These are phyloP conservation scores for Pholiota conissans DNA, from an alignment of 768 basidiomycete genomes.

Conservation along the genomic window DNA sequence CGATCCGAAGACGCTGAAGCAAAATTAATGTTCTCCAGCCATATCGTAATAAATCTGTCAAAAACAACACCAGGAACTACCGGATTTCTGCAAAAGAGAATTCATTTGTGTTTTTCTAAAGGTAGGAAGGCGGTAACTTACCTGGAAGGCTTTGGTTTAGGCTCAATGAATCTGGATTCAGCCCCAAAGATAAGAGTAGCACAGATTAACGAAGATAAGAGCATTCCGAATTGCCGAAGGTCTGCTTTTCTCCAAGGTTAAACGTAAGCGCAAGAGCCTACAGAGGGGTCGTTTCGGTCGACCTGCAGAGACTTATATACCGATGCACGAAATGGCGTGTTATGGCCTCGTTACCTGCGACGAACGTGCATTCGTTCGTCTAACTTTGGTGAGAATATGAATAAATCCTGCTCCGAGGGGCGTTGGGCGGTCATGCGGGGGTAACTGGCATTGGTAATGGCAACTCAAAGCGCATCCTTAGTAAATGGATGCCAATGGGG, in stretches of 20 bases:
- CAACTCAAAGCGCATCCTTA: neutral
- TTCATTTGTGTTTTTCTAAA: neutral
- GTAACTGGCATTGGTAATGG: neutral
- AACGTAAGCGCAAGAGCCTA: neutral
- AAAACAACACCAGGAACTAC: slow-evolving; percentile 27
- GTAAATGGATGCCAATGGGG: neutral
- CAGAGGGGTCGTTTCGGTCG: neutral
- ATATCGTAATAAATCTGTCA: slow-evolving; percentile 40
- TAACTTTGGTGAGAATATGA: neutral
- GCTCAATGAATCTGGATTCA: neutral
- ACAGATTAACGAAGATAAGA: neutral
- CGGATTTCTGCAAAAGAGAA: neutral
- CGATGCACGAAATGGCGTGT: neutral
- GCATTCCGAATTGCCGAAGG: neutral
- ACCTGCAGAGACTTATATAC: neutral
- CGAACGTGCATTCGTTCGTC: neutral
- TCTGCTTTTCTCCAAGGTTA: neutral
- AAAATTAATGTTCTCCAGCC: slow-evolving; percentile 67
- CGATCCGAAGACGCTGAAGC: slow-evolving; percentile 24
- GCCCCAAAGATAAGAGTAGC: neutral
- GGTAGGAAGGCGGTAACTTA: neutral
- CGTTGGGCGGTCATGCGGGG: neutral
- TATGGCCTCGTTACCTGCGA: neutral
- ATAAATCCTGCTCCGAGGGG: neutral
- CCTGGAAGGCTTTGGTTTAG: neutral